These are phyloP conservation scores for Nigrograna mackinnonii DNA, from an alignment of 2,329 filamentous ascomycete genomes.

Conservation along the genomic window DNA sequence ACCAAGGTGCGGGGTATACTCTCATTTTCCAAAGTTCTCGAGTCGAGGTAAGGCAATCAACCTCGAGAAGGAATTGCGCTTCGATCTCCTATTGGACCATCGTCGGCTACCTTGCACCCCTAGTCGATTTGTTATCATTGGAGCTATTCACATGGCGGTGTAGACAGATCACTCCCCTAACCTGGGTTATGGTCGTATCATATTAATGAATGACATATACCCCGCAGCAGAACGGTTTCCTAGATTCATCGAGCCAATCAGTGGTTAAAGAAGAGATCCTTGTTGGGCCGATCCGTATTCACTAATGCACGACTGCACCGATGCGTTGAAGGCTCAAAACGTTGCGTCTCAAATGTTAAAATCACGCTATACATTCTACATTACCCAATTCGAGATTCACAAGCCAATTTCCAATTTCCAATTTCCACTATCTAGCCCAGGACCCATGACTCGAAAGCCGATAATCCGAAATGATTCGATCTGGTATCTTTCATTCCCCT, in stretches of 20 bases:
- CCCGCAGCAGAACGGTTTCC: not conserved
- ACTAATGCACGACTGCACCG: not conserved
- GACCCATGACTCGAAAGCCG: not conserved
- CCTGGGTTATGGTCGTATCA: conserved; percentile 7
- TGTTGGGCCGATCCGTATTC: not conserved
- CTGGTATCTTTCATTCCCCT: conserved; percentile 8
- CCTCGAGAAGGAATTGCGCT: too few relatives aligned
- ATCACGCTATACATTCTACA: conserved; percentile 1
- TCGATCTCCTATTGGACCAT: too few relatives aligned
- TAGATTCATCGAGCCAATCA: not conserved
- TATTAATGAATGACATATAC: not conserved
- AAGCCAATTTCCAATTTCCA: not conserved
- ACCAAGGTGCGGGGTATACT: too few relatives aligned
- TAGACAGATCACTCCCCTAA: conserved; percentile 8
- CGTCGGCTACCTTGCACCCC: too few relatives aligned
- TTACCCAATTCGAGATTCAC: not conserved
- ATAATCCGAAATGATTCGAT: conserved; percentile 6
- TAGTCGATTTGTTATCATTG: too few relatives aligned
- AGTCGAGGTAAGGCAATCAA: too few relatives aligned
- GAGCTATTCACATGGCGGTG: too few relatives aligned
- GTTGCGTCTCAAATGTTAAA: not conserved
- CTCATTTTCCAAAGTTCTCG: too few relatives aligned
- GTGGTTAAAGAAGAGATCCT: not conserved
- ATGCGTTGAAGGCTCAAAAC: not conserved
- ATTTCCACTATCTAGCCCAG: not conserved